Evolutionary conservation across 345 rosid genomes (phyloP).

Genomic region (Moringa oleifera): DNA sequence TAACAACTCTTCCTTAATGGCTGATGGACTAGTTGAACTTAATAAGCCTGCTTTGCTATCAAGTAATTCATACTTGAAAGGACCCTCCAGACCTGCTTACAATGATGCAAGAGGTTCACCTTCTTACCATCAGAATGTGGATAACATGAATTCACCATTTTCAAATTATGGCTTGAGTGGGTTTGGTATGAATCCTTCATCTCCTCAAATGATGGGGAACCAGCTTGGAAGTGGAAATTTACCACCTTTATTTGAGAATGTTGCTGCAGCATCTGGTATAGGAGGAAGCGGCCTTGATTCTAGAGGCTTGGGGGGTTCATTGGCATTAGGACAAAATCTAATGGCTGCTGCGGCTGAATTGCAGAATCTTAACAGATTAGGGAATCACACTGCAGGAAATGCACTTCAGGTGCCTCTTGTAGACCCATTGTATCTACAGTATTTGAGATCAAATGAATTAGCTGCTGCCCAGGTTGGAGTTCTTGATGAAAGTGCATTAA

Average conservation of each 20-base stretch:
- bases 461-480: constrained; percentile 48
- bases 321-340: constrained; percentile 34
- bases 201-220: constrained; percentile 41
- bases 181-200: constrained; percentile 33
- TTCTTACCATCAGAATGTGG: constrained; percentile 21
- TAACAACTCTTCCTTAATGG: constrained; percentile 13
- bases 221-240: constrained; percentile 37
- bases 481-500: constrained; percentile 38
- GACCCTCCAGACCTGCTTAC: constrained; percentile 26
- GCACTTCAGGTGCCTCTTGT: constrained; percentile 36
- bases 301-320: constrained; percentile 27
- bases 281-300: constrained; percentile 46
- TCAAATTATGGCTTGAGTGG: constrained; percentile 42
- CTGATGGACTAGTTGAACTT: constrained; percentile 14
- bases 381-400: constrained; percentile 34
- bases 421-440: constrained; percentile 44
- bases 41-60: constrained; percentile 9
- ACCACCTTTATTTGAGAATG: constrained; percentile 51
- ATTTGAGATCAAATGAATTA: constrained; percentile 43
- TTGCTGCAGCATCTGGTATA: constrained; percentile 47
- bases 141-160: constrained; percentile 32
- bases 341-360: constrained; percentile 44
- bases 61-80: constrained; percentile 30
- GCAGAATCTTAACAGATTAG: constrained; percentile 34
- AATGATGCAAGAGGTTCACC: constrained; percentile 34